Percentiles rank a stretch among this genome's conserved stretches.
phyloP scores from a whole-genome alignment of 2,329 filamentous ascomycete species.

The Colletotrichum spaethianum region DNA sequence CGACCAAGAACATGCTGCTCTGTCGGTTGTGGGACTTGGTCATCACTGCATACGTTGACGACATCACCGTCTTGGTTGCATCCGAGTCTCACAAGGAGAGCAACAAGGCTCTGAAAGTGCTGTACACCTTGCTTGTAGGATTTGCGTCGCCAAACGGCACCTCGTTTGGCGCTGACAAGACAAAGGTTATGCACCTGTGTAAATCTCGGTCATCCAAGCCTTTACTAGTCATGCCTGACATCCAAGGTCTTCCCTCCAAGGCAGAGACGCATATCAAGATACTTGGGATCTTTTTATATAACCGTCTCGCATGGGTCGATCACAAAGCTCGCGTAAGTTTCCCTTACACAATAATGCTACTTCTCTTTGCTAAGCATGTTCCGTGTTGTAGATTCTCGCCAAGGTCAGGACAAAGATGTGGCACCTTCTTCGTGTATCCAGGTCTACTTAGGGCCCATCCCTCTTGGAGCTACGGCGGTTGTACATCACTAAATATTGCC shows the following conservation, averaged over 20 bases:
- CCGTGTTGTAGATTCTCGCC: not conserved
- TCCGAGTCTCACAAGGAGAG: not conserved
- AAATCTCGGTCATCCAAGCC: not conserved
- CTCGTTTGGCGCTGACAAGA: conserved; percentile 9
- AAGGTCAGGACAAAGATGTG: not conserved
- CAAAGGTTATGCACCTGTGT: not conserved
- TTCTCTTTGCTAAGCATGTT: not conserved
- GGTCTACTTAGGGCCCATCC: not conserved
- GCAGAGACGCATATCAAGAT: too few relatives aligned
- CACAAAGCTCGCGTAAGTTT: not conserved
- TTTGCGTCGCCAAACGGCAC: conserved; percentile 1
- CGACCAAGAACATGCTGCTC: not conserved
- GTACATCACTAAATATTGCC: too few relatives aligned
- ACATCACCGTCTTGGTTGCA: conserved; percentile 19
- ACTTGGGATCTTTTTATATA: not conserved
- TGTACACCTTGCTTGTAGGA: not conserved
- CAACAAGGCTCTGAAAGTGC: not conserved
- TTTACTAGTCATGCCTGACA: not conserved
- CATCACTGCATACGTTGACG: conserved; percentile 13
- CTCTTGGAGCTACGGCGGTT: not conserved
- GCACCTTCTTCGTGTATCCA: not conserved
- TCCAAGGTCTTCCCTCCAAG: not conserved
- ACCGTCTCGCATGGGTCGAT: not conserved
- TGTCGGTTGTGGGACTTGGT: not conserved
- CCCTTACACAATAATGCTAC: not conserved